A percentile compares a stretch with the other conserved stretches of the same genome.
These are phyloP conservation scores for Pyricularia pennisetigena DNA, from an alignment of 2,329 filamentous ascomycete genomes.

Conservation along the genomic window DNA sequence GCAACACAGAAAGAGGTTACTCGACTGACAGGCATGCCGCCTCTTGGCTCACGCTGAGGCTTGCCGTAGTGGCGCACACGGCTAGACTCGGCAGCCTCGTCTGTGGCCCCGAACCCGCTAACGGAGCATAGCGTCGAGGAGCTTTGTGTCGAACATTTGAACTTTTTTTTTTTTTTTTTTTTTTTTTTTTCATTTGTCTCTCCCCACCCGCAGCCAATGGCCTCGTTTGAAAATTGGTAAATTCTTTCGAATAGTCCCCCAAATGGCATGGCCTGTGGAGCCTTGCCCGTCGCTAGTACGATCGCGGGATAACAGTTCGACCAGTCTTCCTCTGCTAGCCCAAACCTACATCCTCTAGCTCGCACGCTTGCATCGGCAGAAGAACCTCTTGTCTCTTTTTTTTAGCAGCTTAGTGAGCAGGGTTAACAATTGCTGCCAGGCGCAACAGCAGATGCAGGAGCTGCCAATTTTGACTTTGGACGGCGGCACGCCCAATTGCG, in stretches of 20 bases:
- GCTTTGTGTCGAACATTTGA: background rate
- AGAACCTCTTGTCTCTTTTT: background rate
- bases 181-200: background rate
- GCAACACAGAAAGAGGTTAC: background rate
- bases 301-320: background rate
- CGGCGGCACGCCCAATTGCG: background rate
- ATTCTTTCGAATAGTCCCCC: background rate
- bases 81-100: background rate
- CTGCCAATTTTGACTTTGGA: background rate
- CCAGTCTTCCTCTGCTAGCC: background rate
- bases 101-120: background rate
- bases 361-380: background rate
- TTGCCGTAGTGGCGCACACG: background rate
- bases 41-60: background rate
- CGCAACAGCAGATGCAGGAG: background rate
- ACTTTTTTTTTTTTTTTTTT: background rate
- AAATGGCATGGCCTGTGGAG: background rate
- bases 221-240: background rate
- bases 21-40: background rate
- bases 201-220: background rate
- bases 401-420: no score
- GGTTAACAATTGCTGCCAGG: background rate
- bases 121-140: background rate
- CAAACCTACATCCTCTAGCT: background rate
- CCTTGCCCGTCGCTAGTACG: background rate